Evolutionary conservation across 441 rosid genomes (phyloP).

Genomic region (Biscutella laevigata): DNA sequence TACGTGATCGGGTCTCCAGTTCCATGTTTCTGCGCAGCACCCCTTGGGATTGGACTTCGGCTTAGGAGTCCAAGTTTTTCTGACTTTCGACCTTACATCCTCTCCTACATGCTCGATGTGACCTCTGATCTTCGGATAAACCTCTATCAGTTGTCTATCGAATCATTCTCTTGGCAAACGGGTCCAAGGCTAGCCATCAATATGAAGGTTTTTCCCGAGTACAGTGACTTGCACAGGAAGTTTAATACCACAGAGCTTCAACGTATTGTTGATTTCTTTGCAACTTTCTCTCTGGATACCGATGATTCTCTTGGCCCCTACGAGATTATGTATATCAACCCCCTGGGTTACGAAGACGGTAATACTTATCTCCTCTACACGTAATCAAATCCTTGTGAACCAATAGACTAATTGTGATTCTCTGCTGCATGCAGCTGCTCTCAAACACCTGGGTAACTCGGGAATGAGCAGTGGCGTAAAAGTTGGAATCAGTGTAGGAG

Average conservation of each 20-base stretch:
- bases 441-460: conserved; percentile 18
- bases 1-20: conserved; percentile 46
- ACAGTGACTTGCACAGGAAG: conserved; percentile 8
- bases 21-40: conserved; percentile 63
- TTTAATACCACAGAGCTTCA: conserved; percentile 52
- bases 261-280: conserved; percentile 42
- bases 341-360: conserved; percentile 63
- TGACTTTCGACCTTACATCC: conserved; percentile 47
- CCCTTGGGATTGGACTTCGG: conserved; percentile 59
- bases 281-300: conserved; percentile 41
- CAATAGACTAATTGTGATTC: not conserved
- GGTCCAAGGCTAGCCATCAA: conserved; percentile 67
- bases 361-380: conserved; percentile 17
- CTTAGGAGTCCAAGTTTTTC: conserved; percentile 83
- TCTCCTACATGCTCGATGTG: conserved; percentile 36
- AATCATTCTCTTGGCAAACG: conserved; percentile 41
- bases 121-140: conserved; percentile 40
- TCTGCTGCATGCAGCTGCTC: not conserved
- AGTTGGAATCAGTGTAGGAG: conserved; percentile 52
- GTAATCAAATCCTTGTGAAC: not conserved
- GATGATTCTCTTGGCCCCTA: conserved; percentile 67
- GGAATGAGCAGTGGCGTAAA: conserved; percentile 47
- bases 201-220: conserved; percentile 58
- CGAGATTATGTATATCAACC: conserved; percentile 69
- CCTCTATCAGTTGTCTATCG: conserved; percentile 47